Conservation (phyloP, 805 yeast genomes). For the Citeromyces matritensis region DNA sequence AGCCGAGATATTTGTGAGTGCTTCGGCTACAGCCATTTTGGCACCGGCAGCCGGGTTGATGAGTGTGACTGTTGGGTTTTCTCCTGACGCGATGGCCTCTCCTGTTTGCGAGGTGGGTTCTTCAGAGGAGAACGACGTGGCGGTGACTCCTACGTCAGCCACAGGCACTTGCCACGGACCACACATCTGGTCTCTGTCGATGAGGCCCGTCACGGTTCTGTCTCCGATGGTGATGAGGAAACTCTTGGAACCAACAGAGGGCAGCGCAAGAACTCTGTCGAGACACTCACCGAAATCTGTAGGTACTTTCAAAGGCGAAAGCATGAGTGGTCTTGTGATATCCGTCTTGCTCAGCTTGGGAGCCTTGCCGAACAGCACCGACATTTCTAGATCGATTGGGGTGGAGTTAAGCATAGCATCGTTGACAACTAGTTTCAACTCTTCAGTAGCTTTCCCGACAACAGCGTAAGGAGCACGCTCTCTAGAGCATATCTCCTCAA, state of each 20-base stretch:
- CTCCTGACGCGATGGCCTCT: conserved; percentile 97
- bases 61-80: conserved; percentile 81
- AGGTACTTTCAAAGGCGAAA: conserved; percentile 19
- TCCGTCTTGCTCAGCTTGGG: conserved; percentile 86
- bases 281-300: conserved; percentile 48
- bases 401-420: conserved; percentile 67
- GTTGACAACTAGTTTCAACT: conserved; percentile 65
- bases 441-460: conserved; percentile 87
- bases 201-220: conserved; percentile 91
- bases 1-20: conserved; percentile 75
- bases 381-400: conserved; percentile 94
- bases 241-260: conserved; percentile 89
- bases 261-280: conserved; percentile 71
- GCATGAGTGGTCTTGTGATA: conserved; percentile 38
- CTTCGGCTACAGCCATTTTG: conserved; percentile 90
- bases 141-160: conserved; percentile 95
- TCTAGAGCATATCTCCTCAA: conserved; percentile 73
- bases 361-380: conserved; percentile 88
- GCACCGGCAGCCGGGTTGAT: conserved; percentile 86
- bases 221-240: conserved; percentile 97
- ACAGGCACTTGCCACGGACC: conserved; percentile 99
- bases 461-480: conserved; percentile 96
- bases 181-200: conserved; percentile 96
- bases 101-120: conserved; percentile 62
- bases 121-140: conserved; percentile 58